phyloP scores from a whole-genome alignment of 2,329 filamentous ascomycete genomes.

The Phialophora chinensis region DNA sequence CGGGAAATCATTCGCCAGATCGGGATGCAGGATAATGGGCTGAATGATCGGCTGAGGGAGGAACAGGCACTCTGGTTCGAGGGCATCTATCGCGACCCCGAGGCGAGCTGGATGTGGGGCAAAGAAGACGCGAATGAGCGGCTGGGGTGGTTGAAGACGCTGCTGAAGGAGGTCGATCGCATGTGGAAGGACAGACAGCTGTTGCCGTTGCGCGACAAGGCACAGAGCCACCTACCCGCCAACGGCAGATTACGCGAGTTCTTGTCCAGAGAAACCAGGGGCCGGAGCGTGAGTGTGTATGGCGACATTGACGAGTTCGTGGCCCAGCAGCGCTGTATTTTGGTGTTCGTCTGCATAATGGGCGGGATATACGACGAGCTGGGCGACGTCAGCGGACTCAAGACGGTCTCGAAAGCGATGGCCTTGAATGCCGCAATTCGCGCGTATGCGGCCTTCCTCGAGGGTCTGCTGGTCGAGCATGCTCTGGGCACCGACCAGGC shows the following conservation, averaged over 20 bases:
- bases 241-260: slow-evolving; percentile 26
- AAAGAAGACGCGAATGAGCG: slow-evolving; percentile 23
- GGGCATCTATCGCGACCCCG: slow-evolving; percentile 28
- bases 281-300: slow-evolving; percentile 26
- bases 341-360: slow-evolving; percentile 27
- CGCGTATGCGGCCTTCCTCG: slow-evolving; percentile 21
- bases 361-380: slow-evolving; percentile 18
- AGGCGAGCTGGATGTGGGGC: slow-evolving; percentile 28
- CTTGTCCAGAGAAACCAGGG: slow-evolving; percentile 19
- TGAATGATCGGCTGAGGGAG: slow-evolving; percentile 27
- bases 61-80: slow-evolving; percentile 34
- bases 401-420: slow-evolving; percentile 8
- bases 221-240: slow-evolving; percentile 4
- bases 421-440: slow-evolving; percentile 17
- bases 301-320: slow-evolving; percentile 28
- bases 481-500: slow-evolving; percentile 25
- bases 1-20: slow-evolving; percentile 27
- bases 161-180: slow-evolving; percentile 26
- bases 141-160: slow-evolving; percentile 23
- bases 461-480: slow-evolving; percentile 25
- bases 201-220: slow-evolving; percentile 9
- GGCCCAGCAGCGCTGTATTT: slow-evolving; percentile 24
- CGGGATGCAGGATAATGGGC: slow-evolving; percentile 17
- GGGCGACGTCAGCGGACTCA: slow-evolving; percentile 1
- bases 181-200: slow-evolving; percentile 25